Evolutionary conservation across 176 grass and related monocot genomes (phyloP).

Genomic region (Raddia distichophylla): DNA sequence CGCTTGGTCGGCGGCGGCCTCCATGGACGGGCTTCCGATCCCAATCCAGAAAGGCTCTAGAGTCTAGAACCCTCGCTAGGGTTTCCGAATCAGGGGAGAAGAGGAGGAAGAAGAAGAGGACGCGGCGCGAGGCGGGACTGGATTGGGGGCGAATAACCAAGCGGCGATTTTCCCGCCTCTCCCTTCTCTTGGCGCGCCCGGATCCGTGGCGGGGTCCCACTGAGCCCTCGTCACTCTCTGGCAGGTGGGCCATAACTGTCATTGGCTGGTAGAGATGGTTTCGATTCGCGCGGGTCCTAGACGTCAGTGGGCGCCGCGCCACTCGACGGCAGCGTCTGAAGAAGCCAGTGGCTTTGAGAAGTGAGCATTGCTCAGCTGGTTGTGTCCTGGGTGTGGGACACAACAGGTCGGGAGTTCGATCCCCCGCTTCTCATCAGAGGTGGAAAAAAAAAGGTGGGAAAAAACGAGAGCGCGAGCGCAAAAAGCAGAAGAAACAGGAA

Average conservation of each 20-base stretch:
- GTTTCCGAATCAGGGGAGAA: slow-evolving; percentile 28
- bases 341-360: no score
- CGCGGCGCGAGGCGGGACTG: slow-evolving; percentile 1
- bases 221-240: background rate
- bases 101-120: background rate
- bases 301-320: background rate
- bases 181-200: slow-evolving; percentile 14
- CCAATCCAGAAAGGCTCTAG: background rate
- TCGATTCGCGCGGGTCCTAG: background rate
- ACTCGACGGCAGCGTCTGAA: background rate
- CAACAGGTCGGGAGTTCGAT: no score
- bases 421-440: no score
- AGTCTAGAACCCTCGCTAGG: slow-evolving; percentile 32
- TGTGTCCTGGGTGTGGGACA: no score
- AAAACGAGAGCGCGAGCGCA: no score
- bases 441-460: no score
- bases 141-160: background rate
- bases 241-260: background rate
- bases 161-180: slow-evolving; percentile 47
- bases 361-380: no score
- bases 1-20: slow-evolving; percentile 46
- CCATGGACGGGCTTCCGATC: slow-evolving; percentile 40
- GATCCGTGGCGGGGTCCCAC: background rate
- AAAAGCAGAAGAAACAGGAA: no score
- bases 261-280: background rate